Conservation (phyloP, 129 eudicot genomes). For the Pittosporum tobira region DNA sequence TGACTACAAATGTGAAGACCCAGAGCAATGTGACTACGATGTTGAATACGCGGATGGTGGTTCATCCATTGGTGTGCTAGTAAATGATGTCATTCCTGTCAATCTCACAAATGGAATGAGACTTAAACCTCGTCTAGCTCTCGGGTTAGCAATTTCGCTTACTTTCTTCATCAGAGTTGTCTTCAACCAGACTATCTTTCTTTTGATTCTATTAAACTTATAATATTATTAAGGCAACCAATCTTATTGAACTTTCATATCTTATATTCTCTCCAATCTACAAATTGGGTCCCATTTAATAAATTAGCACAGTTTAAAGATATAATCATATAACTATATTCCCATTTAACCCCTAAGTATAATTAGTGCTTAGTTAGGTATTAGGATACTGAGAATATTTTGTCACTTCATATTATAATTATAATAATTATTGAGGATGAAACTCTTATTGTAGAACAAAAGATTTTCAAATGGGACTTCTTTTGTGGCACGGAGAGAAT, state of each 20-base stretch:
- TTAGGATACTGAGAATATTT: too few relatives aligned
- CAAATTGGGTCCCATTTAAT: too few relatives aligned
- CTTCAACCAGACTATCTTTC: neutral
- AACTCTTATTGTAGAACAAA: too few relatives aligned
- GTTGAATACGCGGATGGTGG: constrained; percentile 98
- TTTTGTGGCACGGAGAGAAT: too few relatives aligned
- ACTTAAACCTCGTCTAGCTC: constrained; percentile 52
- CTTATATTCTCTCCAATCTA: too few relatives aligned
- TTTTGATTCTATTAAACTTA: neutral
- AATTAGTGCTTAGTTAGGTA: too few relatives aligned
- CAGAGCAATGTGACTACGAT: constrained; percentile 84
- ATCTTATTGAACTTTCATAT: neutral
- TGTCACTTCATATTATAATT: too few relatives aligned
- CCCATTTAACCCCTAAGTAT: too few relatives aligned
- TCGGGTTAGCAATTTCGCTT: constrained; percentile 46
- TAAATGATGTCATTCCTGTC: constrained; percentile 54
- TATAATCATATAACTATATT: too few relatives aligned
- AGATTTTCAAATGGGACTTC: too few relatives aligned
- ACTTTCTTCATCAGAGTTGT: neutral
- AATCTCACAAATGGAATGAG: constrained; percentile 70
- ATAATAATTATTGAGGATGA: too few relatives aligned
- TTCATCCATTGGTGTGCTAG: constrained; percentile 82
- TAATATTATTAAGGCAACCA: neutral
- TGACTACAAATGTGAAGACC: constrained; percentile 65
- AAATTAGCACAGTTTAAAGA: too few relatives aligned